phyloP scores from a whole-genome alignment of 163 green algal species.

The Smithsoniella earleae region DNA sequence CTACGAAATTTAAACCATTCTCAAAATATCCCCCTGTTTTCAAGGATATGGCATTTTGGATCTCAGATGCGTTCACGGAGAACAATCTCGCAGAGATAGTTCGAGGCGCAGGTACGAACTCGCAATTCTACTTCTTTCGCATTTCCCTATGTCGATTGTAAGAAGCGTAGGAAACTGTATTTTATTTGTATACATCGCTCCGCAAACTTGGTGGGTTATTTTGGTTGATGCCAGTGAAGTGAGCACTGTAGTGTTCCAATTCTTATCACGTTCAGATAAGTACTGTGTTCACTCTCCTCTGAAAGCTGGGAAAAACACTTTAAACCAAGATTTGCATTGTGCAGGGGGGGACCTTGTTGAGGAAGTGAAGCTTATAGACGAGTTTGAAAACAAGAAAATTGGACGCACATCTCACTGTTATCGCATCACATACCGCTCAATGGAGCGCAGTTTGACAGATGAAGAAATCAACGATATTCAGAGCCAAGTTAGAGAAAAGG shows the following conservation, averaged over 20 bases:
- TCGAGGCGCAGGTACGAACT: slow-evolving; percentile 34
- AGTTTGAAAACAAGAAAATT: slow-evolving; percentile 93
- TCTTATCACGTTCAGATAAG: too few species aligned
- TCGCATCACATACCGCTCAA: slow-evolving; percentile 88
- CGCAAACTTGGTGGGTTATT: not conserved
- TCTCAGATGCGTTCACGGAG: slow-evolving; percentile 81
- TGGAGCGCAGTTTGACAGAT: slow-evolving; percentile 91
- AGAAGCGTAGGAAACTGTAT: too few species aligned
- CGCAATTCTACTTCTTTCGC: too few species aligned
- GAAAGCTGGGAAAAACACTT: not conserved
- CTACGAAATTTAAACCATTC: slow-evolving; percentile 86
- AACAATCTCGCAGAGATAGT: slow-evolving; percentile 98
- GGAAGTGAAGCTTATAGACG: slow-evolving; percentile 91
- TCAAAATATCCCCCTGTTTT: slow-evolving; percentile 92
- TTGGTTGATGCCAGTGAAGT: not conserved
- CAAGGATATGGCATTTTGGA: slow-evolving; percentile 98
- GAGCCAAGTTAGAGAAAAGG: slow-evolving; percentile 46
- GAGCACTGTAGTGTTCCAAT: too few species aligned
- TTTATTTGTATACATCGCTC: too few species aligned
- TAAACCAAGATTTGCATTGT: not conserved
- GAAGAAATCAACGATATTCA: slow-evolving; percentile 97
- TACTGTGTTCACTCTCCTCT: not conserved
- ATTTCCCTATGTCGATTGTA: too few species aligned
- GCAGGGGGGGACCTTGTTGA: slow-evolving; percentile 87
- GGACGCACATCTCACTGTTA: slow-evolving; percentile 85